Base-by-base conservation (phyloP, 1,139 yeast species). In the Arxiozyma slooffiae region DNA sequence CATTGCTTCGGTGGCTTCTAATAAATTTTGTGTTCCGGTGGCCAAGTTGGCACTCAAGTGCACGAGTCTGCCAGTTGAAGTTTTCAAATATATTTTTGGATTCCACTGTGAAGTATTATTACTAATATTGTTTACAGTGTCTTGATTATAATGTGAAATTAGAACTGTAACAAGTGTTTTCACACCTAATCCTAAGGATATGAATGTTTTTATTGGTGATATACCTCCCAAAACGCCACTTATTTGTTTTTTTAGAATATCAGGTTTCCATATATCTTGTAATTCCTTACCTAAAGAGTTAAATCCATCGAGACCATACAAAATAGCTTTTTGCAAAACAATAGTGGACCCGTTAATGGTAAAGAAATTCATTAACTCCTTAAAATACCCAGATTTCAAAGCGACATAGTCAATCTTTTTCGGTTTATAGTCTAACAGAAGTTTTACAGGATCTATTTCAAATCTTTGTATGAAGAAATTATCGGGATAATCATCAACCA, bases 381-480 rank as follows among this genome's bases (percentile, higher is more conserved):
- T 81, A 1, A 92, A 78, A 56, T 83, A 88, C 0, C 97, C 97
- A 0, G 96, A 84, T 50, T 86, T 74, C 22, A 92, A 74, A 0
- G 96, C 96, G 2, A 80, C 78, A 62, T 85, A 86, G 63, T 90
- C 95, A 23, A 88, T 76, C 57, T 81, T 85, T 61, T 89, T 90
- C 0, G 98, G 98, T 63, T 89, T 90, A 67, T 92, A 94, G 66
- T 92, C 98, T 42, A 92, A 71, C 55, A 82, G 82, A 38, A 94
- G 67, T 47, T 76, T 77, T 1, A 92, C 70, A 0, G 84, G 75
- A 49, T 78, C 74, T 18, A 88, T 74, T 48, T 78, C 78, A 46
- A 89, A 76, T 60, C 80, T 80, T 59, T 87, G 90, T 40, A 89
- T 72, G 60, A 79, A 90, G 1, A 81, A 63, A 4, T 78, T 76